A percentile compares a stretch with the other conserved stretches of the same genome.
phyloP scores from a whole-genome alignment of 2,329 filamentous ascomycete genomes.

The Aaosphaeria arxii region DNA sequence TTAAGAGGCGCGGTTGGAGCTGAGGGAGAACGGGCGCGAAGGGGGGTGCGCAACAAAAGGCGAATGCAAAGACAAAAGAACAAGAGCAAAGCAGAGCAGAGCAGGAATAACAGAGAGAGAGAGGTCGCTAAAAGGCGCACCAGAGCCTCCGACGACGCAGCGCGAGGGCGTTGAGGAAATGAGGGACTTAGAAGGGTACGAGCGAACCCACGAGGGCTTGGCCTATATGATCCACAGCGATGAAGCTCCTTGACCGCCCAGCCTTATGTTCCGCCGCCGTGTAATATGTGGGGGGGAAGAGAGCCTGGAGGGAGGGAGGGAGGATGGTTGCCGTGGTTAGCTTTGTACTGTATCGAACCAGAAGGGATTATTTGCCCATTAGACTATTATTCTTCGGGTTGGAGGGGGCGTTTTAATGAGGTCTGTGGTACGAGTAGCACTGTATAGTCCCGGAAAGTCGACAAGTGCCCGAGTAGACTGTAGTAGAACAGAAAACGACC shows the following conservation, averaged over 20 bases:
- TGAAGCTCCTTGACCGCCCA: constrained; percentile 6
- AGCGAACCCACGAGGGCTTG: constrained; percentile 1
- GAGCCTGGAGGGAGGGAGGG: too few species aligned
- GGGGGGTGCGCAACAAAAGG: not conserved
- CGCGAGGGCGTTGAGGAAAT: constrained; percentile 4
- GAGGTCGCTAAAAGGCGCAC: not conserved
- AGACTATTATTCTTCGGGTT: too few species aligned
- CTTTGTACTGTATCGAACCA: too few species aligned
- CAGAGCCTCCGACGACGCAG: not conserved
- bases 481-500: too few species aligned
- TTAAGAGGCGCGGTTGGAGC: not conserved
- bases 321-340: too few species aligned
- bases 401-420: too few species aligned
- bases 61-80: not conserved
- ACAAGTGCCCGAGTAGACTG: too few species aligned
- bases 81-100: not conserved
- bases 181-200: not conserved
- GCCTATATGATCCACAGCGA: not conserved
- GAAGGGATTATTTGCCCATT: too few species aligned
- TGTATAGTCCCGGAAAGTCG: too few species aligned
- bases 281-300: too few species aligned
- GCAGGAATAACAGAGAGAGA: not conserved
- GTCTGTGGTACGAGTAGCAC: too few species aligned
- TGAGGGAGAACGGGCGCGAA: not conserved
- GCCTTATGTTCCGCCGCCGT: constrained; percentile 6